Conservation (phyloP, 768 basidiomycete species). For the Leccinum arenicola region DNA sequence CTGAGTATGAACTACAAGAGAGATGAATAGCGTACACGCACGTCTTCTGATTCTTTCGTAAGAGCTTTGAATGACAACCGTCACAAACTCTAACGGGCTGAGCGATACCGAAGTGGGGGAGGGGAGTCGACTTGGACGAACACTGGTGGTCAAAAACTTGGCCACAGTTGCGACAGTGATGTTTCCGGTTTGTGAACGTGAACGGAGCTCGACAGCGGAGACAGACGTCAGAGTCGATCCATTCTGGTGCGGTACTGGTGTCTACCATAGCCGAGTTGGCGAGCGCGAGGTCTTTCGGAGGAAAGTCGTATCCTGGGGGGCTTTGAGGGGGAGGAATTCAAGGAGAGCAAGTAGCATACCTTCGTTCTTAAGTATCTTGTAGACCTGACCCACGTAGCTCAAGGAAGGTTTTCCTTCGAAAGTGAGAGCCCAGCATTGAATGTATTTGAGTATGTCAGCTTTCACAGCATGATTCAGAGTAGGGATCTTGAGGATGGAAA, state of each 20-base stretch:
- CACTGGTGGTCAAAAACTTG: conserved; percentile 95
- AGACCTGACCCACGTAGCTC: conserved; percentile 74
- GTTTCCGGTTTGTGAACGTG: conserved; percentile 94
- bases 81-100: conserved; percentile 96
- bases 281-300: conserved; percentile 68
- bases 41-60: conserved; percentile 59
- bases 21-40: conserved; percentile 28
- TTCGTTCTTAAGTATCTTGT: conserved; percentile 71
- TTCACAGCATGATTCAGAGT: conserved; percentile 79
- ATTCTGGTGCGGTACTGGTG: conserved; percentile 90
- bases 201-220: conserved; percentile 89
- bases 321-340: background rate
- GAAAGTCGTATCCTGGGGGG: conserved; percentile 72
- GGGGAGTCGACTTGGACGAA: conserved; percentile 75
- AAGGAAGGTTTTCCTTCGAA: conserved; percentile 80
- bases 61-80: conserved; percentile 77
- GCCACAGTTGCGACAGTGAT: conserved; percentile 98
- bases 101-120: conserved; percentile 92
- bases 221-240: conserved; percentile 96
- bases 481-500: conserved; percentile 81
- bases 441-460: conserved; percentile 65
- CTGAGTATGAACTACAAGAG: conserved; percentile 1
- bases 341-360: conserved; percentile 43
- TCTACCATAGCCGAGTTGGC: conserved; percentile 85
- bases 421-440: conserved; percentile 94